Conservation (phyloP, 257 asterid genomes). For the Solanum raphanifolium region DNA sequence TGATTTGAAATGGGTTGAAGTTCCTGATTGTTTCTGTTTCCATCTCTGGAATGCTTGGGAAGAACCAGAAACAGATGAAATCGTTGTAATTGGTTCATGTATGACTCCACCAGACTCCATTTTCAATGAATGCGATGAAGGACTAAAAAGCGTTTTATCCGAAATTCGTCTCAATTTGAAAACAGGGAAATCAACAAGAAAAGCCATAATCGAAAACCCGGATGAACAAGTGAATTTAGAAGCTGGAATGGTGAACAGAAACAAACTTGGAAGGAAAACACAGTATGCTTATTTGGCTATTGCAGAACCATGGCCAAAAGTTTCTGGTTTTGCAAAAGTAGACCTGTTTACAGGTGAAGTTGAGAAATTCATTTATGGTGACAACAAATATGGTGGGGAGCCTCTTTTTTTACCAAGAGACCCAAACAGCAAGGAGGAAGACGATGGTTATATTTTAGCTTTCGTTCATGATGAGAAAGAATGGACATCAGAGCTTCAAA, state of each 20-base stretch:
- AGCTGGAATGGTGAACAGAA: slow-evolving; percentile 95
- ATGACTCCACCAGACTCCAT: slow-evolving; percentile 99
- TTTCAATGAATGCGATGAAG: slow-evolving; percentile 88
- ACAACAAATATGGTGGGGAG: slow-evolving; percentile 84
- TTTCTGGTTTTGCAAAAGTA: slow-evolving; percentile 89
- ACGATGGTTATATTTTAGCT: slow-evolving; percentile 67
- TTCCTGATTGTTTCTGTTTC: slow-evolving; percentile 88
- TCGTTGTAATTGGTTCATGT: slow-evolving; percentile 91
- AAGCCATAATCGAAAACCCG: slow-evolving; percentile 34
- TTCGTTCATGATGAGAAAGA: slow-evolving; percentile 74
- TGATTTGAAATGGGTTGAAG: slow-evolving; percentile 59
- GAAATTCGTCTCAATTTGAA: slow-evolving; percentile 72
- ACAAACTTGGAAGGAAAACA: slow-evolving; percentile 80
- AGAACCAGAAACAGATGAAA: slow-evolving; percentile 63
- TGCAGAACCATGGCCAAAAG: slow-evolving; percentile 99
- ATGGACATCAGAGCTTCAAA: slow-evolving; percentile 69
- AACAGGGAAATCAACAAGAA: slow-evolving; percentile 66
- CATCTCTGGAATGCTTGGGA: slow-evolving; percentile 99
- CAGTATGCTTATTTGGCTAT: slow-evolving; percentile 72
- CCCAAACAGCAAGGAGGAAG: slow-evolving; percentile 35
- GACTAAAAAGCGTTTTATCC: slow-evolving; percentile 62
- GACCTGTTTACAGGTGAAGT: slow-evolving; percentile 71
- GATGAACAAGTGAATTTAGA: slow-evolving; percentile 73
- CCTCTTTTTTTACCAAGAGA: slow-evolving; percentile 72
- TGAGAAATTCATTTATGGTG: slow-evolving; percentile 58